Base-by-base conservation (phyloP, 495 filamentous ascomycete genomes). In the Penicilliopsis zonata region DNA sequence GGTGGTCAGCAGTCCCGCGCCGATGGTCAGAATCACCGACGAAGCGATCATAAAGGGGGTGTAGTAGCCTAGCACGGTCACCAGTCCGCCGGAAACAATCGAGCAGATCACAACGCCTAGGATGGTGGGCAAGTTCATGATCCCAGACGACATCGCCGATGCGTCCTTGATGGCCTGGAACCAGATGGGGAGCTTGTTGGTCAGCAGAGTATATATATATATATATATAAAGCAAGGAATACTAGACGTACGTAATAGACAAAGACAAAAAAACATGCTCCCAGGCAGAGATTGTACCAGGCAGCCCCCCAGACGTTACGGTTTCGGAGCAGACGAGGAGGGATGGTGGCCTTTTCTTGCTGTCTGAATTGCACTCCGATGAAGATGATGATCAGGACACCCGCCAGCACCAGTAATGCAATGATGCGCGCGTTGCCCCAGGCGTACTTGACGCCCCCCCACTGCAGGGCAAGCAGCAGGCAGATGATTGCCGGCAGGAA, bases 101-200 rank as follows among this genome's bases (percentile, higher is more conserved):
- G 74, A 73, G 23, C 66, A 44, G 13, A 87, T 28, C 10, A 82
- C 74, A 3, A 76, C 52, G 2, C 55, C 47, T 13, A 88, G 61
- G 13, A 93, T 69, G 52, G 82, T 63, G 0, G 86, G 86, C 8
- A 94, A 55, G 38, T 76, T 82, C 52, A 73, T 72, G 48, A 92
- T 79, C 13, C 86, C 86, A 0, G 80, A 85, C 21, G 70, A 58
- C 9, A 74, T 69, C 9, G 86, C 79, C 0, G 61, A 61, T 1
- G 70, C 72, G 30, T 67, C 71, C 49, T 86, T 78, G 50, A 94
- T 75, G 4, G 82, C 73, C 46, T 94, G 86, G 65, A 94, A 92
- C 79, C 80, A 94, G 42, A 88, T 79, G 0, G 86, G 85, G 13
- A 93, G 55, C 62, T 80, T 30, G 42, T 25, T 10, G 48, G n/a